Conservation (phyloP, 257 asterid genomes). For the Jaltomata sinuosa region DNA sequence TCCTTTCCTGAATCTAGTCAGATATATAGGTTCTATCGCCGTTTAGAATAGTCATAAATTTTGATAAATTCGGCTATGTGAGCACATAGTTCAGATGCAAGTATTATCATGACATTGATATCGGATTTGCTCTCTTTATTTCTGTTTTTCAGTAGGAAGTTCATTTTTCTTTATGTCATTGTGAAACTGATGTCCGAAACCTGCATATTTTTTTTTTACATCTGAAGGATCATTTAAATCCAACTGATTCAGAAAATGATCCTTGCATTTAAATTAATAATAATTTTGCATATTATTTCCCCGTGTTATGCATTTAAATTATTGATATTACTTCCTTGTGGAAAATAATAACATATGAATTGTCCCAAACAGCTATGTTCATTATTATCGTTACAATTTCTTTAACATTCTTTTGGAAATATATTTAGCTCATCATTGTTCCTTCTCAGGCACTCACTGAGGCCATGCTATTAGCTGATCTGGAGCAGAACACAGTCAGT, state of each 20-base stretch:
- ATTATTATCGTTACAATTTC: background rate
- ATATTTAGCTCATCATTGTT: background rate
- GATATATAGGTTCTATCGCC: background rate
- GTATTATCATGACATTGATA: background rate
- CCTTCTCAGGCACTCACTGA: conserved; percentile 80
- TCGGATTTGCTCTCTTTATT: background rate
- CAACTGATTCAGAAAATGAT: no score
- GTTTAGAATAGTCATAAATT: background rate
- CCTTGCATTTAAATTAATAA: no score
- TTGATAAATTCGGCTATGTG: background rate
- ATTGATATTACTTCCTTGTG: background rate
- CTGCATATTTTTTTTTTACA: background rate
- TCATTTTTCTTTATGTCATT: background rate
- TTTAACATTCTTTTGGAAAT: background rate
- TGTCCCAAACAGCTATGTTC: background rate
- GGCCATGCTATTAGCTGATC: conserved; percentile 87
- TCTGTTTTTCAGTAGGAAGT: background rate
- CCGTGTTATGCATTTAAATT: background rate
- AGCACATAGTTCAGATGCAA: background rate
- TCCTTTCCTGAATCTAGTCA: background rate
- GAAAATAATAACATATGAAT: background rate
- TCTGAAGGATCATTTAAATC: background rate
- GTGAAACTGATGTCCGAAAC: background rate
- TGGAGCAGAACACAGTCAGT: conserved; percentile 84
- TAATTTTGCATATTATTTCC: no score